phyloP scores from a whole-genome alignment of 1,139 yeast species.

The Hemisphaericaspora lyxosophila region DNA sequence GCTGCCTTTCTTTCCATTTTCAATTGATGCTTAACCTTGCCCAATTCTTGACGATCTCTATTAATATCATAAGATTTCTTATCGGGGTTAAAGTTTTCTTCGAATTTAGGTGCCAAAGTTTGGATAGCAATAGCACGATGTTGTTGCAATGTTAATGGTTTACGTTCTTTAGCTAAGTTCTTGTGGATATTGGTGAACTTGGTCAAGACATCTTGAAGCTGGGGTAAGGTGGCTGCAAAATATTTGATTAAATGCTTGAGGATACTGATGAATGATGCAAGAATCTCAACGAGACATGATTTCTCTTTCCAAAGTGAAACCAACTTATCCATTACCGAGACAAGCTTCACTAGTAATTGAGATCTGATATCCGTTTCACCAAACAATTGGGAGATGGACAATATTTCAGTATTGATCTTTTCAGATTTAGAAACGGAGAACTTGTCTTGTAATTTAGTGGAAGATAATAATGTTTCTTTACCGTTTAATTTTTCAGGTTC shows the following conservation, averaged over 20 bases:
- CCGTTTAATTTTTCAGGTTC: slow-evolving; percentile 28
- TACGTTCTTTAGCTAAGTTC: slow-evolving; percentile 48
- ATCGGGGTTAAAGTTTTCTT: slow-evolving; percentile 94
- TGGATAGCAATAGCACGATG: slow-evolving; percentile 86
- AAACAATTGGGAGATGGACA: slow-evolving; percentile 16
- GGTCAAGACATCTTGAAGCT: slow-evolving; percentile 38
- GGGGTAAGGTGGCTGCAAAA: slow-evolving; percentile 25
- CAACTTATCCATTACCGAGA: slow-evolving; percentile 30
- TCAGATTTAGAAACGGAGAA: slow-evolving; percentile 8
- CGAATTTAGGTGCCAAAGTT: slow-evolving; percentile 86
- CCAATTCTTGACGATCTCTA: slow-evolving; percentile 75
- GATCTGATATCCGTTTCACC: slow-evolving; percentile 21
- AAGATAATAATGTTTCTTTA: slow-evolving; percentile 4
- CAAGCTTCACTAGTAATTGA: slow-evolving; percentile 29
- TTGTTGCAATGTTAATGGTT: slow-evolving; percentile 80
- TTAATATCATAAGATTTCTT: slow-evolving; percentile 88
- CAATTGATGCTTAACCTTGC: slow-evolving; percentile 77
- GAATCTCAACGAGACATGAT: slow-evolving; percentile 60
- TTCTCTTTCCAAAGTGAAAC: slow-evolving; percentile 61
- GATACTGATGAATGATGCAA: slow-evolving; percentile 30
- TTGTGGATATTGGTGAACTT: slow-evolving; percentile 48
- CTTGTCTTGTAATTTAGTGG: background rate
- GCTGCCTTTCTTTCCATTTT: slow-evolving; percentile 91
- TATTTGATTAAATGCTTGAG: slow-evolving; percentile 41
- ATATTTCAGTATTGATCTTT: slow-evolving; percentile 1